Conservation (phyloP, 768 basidiomycete species). For the Boletus rubroflammeus region DNA sequence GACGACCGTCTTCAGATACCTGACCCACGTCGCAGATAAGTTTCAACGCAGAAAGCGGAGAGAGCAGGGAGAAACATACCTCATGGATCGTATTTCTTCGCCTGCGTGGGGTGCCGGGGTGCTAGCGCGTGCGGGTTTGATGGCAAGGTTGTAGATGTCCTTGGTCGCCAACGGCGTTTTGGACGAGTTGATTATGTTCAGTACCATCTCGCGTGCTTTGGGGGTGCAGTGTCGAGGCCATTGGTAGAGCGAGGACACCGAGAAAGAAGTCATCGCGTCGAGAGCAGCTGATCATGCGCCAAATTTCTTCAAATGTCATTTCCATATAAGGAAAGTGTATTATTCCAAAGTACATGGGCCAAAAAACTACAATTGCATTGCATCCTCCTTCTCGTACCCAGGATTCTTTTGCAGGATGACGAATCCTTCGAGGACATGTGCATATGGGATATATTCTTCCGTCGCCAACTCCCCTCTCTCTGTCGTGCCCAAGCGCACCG, state of each 20-base stretch:
- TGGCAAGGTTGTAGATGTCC: slow-evolving; percentile 25
- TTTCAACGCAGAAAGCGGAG: not conserved
- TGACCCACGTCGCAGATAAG: slow-evolving; percentile 16
- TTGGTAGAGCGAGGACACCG: slow-evolving; percentile 20
- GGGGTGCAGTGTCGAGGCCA: slow-evolving; percentile 23
- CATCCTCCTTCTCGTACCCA: slow-evolving; percentile 82
- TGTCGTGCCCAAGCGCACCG: slow-evolving; percentile 90
- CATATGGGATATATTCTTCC: slow-evolving; percentile 92
- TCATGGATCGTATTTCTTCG: slow-evolving; percentile 53
- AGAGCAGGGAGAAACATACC: slow-evolving; percentile 31
- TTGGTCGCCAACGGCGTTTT: slow-evolving; percentile 24
- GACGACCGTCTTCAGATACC: slow-evolving; percentile 54
- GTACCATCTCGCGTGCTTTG: slow-evolving; percentile 20
- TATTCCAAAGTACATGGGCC: slow-evolving; percentile 2
- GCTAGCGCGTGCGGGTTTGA: slow-evolving; percentile 8
- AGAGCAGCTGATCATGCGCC: not conserved
- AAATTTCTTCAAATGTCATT: not conserved
- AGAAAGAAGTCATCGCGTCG: slow-evolving; percentile 8
- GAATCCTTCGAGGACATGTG: slow-evolving; percentile 87
- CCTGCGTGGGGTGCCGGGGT: slow-evolving; percentile 38
- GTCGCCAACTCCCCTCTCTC: slow-evolving; percentile 96
- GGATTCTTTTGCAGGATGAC: slow-evolving; percentile 91
- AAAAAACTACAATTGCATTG: slow-evolving; percentile 64
- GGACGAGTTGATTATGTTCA: slow-evolving; percentile 21
- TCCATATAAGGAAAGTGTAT: slow-evolving; percentile 3